A percentile compares a stretch with the other conserved stretches of the same genome.
These are phyloP conservation scores for Theileria equi DNA, from an alignment of 169 alveolate genomes.

Conservation along the genomic window DNA sequence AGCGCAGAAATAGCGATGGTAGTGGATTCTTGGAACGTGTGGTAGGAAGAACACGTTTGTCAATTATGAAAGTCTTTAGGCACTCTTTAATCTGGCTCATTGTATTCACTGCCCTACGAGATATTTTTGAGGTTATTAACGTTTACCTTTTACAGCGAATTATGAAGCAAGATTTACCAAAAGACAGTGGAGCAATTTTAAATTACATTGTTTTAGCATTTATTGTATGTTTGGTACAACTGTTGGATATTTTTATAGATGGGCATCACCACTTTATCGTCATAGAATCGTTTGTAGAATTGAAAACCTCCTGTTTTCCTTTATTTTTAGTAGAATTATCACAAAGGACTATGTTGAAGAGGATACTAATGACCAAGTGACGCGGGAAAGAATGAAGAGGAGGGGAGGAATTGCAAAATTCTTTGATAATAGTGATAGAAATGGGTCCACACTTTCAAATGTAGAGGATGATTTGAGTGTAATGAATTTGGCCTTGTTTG, in stretches of 20 bases:
- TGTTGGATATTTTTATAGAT: slow-evolving; percentile 36
- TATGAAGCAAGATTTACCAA: slow-evolving; percentile 7
- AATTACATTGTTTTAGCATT: background rate
- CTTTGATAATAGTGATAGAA: background rate
- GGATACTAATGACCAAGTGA: background rate
- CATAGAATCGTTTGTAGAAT: slow-evolving; percentile 43
- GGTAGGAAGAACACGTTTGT: slow-evolving; percentile 38
- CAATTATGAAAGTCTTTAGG: slow-evolving; percentile 37
- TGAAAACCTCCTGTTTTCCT: slow-evolving; percentile 37
- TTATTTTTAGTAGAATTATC: slow-evolving; percentile 49
- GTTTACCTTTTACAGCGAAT: slow-evolving; percentile 14
- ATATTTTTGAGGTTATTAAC: slow-evolving; percentile 38
- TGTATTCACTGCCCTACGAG: slow-evolving; percentile 37
- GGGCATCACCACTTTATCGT: too few species aligned
- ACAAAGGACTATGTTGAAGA: slow-evolving; percentile 8
- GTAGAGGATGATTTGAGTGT: slow-evolving; percentile 45
- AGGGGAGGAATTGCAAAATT: background rate
- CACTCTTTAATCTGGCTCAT: slow-evolving; percentile 18
- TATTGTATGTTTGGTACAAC: slow-evolving; percentile 12
- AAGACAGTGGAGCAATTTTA: background rate
- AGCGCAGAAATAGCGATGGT: slow-evolving; percentile 4
- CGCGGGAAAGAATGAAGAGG: background rate
- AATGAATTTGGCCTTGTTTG: slow-evolving; percentile 58
- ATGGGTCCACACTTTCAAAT: background rate
- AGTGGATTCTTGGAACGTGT: slow-evolving; percentile 24